A percentile compares a stretch with the other conserved stretches of the same genome.
Conservation (phyloP, 1,284 basidiomycete genomes). For the Ganoderma boninense region DNA sequence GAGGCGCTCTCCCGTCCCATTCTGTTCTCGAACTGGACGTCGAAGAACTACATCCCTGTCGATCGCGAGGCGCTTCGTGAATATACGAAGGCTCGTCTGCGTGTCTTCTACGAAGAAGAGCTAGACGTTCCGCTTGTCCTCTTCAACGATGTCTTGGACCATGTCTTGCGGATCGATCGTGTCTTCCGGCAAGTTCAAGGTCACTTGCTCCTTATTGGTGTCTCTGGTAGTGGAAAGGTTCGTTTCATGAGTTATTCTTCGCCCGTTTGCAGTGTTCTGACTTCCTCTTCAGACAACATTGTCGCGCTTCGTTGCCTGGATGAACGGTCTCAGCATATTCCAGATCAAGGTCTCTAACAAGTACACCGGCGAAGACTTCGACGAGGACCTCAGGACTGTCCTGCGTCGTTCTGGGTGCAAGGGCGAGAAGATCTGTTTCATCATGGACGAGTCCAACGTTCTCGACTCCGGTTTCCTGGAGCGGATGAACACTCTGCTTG, state of each 20-base stretch:
- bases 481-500: conserved; percentile 98
- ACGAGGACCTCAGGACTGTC: conserved; percentile 95
- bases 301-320: conserved; percentile 99
- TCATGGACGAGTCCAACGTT: conserved; percentile 99
- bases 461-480: conserved; percentile 98
- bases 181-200: conserved; percentile 99
- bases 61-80: conserved; percentile 93
- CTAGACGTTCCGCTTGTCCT: conserved; percentile 98
- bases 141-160: conserved; percentile 98
- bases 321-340: conserved; percentile 98
- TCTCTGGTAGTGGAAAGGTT: conserved; percentile 98
- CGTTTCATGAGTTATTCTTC: conserved; percentile 30
- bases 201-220: conserved; percentile 95
- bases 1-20: conserved; percentile 92
- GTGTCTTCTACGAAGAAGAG: conserved; percentile 98
- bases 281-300: conserved; percentile 80
- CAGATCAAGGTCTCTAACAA: conserved; percentile 99
- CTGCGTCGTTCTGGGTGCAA: conserved; percentile 96
- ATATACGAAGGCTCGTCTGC: conserved; percentile 95
- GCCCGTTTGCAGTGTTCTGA: background rate
- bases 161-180: conserved; percentile 96
- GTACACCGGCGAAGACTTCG: conserved; percentile 98
- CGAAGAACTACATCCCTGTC: conserved; percentile 96
- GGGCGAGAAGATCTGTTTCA: conserved; percentile 99
- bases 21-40: conserved; percentile 99